Evolutionary conservation across 164 flowering plant genomes (phyloP).

Genomic region (Santalum album): DNA sequence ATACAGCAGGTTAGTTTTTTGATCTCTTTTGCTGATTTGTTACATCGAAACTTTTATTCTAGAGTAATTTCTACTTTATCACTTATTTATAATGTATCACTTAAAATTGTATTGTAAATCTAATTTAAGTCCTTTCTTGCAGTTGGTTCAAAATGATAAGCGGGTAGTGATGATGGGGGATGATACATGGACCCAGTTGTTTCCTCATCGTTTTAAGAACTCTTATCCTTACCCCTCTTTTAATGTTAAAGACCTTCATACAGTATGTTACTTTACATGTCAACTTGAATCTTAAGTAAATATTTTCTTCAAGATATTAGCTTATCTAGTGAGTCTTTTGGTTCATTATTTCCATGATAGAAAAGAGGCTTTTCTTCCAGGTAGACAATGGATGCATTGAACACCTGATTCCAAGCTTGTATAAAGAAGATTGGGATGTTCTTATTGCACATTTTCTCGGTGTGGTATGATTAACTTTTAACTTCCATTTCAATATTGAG

Average conservation of each 20-base stretch:
- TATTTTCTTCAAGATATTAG: not conserved
- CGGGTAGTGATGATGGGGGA: slow-evolving; percentile 96
- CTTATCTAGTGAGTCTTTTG: not conserved
- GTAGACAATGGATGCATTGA: slow-evolving; percentile 90
- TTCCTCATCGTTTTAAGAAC: slow-evolving; percentile 76
- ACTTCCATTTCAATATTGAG: not conserved
- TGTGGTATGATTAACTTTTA: slow-evolving; percentile 59
- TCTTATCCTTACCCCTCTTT: slow-evolving; percentile 90
- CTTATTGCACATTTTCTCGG: slow-evolving; percentile 99
- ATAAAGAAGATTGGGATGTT: slow-evolving; percentile 90
- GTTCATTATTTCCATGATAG: not conserved
- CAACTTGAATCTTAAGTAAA: not conserved
- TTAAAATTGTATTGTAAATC: not conserved
- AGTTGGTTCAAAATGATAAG: slow-evolving; percentile 77
- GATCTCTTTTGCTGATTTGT: not conserved
- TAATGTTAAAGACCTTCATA: slow-evolving; percentile 93
- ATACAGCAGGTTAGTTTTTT: slow-evolving; percentile 54
- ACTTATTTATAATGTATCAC: not conserved
- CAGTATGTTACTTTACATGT: slow-evolving; percentile 35
- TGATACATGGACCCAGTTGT: slow-evolving; percentile 92
- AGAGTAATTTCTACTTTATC: not conserved
- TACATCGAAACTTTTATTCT: not conserved
- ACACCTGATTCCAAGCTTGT: slow-evolving; percentile 72
- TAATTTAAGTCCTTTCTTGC: slow-evolving; percentile 13
- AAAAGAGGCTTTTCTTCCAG: slow-evolving; percentile 26